Base-by-base conservation (phyloP, 2,329 filamentous ascomycete genomes). In the Aspergillus intermedius region DNA sequence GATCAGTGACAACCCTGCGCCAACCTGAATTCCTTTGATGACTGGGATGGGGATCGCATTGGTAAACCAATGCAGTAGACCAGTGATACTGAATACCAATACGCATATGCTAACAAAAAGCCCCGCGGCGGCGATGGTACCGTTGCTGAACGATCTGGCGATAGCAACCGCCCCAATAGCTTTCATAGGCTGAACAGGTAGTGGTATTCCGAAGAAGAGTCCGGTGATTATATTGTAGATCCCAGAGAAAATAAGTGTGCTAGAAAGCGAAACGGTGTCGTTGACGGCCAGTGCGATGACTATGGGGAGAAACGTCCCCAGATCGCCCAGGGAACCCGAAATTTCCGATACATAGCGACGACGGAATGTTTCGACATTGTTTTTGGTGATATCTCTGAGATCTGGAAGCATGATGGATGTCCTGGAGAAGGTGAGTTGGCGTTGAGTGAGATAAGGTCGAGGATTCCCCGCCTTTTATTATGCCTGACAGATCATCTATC, bases 111-210 rank as follows among this genome's bases (percentile, higher is more conserved):
- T 83, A 30, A 95, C 90, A 49, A 88, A 86, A 34, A 91, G 79
- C 1, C 91, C 91, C 1, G 90, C 89, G 0, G 87, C 86, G n/a
- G 88, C 81, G 39, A 87, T 91, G 54, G 89, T 80, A 43, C 80
- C 79, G 15, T 83, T 76, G 1, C 80, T 81, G 54, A 88, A 83
- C 25, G 74, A 74, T 9, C 81, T 77, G 5, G 84, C 77, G 49
- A 96, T 88, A n/a, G 90, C 88, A 0, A 94, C 87, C 1, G 91
- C 88, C 5, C 91, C 91, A 52, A 97, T 94, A 34, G 91, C 91
- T 77, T 86, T 86, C 83, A 86, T 86, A 0, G 91, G 91, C 71
- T 96, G 91, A 0, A 96, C 90, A 0, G 91, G 91, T 3, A 96
- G 72, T 2, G 91, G 91, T 37, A 97, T 86, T 5, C 91, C 91